Evolutionary conservation across 2,329 filamentous ascomycete genomes (phyloP).

Genomic region (Teratosphaeria epicoccoides): DNA sequence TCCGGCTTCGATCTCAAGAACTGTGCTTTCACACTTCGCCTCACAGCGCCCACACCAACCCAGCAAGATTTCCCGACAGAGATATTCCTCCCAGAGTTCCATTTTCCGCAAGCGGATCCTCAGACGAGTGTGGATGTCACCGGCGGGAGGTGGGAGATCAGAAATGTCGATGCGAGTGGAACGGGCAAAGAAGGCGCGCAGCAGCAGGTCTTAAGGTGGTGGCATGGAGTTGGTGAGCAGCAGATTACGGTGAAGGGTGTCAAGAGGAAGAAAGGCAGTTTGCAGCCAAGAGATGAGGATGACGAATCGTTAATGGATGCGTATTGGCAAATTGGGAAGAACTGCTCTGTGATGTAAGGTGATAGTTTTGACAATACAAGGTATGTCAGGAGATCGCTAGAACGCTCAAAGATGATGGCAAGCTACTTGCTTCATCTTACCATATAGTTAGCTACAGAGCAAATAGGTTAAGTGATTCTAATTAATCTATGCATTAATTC

Average conservation of each 20-base stretch:
- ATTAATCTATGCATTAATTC: too few species aligned
- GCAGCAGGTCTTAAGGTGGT: slow-evolving; percentile 77
- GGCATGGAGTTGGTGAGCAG: slow-evolving; percentile 82
- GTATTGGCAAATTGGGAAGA: slow-evolving; percentile 33
- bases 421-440: too few species aligned
- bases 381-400: too few species aligned
- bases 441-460: too few species aligned
- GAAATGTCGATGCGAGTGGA: slow-evolving; percentile 46
- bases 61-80: slow-evolving; percentile 61
- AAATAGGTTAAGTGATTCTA: too few species aligned
- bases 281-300: slow-evolving; percentile 35
- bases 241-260: slow-evolving; percentile 65
- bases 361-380: too few species aligned
- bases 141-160: slow-evolving; percentile 84
- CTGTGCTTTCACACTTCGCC: slow-evolving; percentile 63
- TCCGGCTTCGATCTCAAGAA: slow-evolving; percentile 75
- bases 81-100: slow-evolving; percentile 80
- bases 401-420: too few species aligned
- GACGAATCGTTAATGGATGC: slow-evolving; percentile 71
- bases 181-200: slow-evolving; percentile 38
- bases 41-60: slow-evolving; percentile 52
- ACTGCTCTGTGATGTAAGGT: slow-evolving; percentile 37
- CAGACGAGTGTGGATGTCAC: slow-evolving; percentile 62
- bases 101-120: slow-evolving; percentile 57
- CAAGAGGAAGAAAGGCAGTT: slow-evolving; percentile 44